A percentile compares a stretch with the other conserved stretches of the same genome.
phyloP scores from a whole-genome alignment of 345 rosid species.

The Microcos paniculata region DNA sequence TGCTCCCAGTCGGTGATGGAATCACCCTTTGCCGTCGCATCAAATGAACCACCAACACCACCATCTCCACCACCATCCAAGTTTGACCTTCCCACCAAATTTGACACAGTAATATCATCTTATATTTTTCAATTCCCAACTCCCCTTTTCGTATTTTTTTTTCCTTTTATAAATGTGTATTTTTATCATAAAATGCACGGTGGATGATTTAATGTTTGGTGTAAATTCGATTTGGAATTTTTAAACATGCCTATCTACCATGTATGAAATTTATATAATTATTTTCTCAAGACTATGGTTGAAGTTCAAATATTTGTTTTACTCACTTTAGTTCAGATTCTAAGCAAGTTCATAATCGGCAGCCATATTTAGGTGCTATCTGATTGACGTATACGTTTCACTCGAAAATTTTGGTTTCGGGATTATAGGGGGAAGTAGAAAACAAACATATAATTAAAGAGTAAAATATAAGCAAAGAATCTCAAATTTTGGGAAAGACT shows the following conservation, averaged over 20 bases:
- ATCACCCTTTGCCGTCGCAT: constrained; percentile 95
- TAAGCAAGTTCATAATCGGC: background rate
- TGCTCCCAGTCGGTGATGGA: constrained; percentile 97
- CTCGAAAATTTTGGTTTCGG: background rate
- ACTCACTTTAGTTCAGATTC: background rate
- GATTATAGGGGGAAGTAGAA: background rate
- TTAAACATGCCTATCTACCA: background rate
- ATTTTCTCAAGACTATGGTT: background rate
- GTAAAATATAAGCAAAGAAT: background rate
- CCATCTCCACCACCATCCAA: background rate
- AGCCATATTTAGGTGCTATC: background rate
- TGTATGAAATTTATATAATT: background rate
- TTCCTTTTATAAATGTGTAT: background rate
- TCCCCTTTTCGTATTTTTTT: background rate
- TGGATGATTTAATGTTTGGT: background rate
- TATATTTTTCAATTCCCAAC: background rate
- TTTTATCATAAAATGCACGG: background rate
- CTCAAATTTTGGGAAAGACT: background rate
- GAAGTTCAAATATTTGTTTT: background rate
- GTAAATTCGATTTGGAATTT: background rate
- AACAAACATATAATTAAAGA: background rate
- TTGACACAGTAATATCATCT: background rate
- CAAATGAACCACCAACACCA: constrained; percentile 36
- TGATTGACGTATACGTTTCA: background rate
- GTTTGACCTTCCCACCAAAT: background rate